phyloP scores from a whole-genome alignment of 2,329 filamentous ascomycete genomes.

The Cladosporium oxysporum region DNA sequence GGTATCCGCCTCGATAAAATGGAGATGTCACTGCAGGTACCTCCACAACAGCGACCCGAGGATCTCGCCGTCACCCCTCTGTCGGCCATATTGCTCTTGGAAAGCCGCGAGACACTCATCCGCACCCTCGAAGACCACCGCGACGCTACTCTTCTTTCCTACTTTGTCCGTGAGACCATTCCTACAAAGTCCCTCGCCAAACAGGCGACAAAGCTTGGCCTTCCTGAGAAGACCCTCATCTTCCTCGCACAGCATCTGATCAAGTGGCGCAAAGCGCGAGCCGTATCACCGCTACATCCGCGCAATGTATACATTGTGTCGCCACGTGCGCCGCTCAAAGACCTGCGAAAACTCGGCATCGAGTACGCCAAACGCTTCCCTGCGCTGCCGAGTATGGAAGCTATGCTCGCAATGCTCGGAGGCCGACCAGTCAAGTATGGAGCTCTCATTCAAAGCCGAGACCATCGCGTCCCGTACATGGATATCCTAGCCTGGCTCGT shows the following conservation, averaged over 20 bases:
- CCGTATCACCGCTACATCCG: constrained; percentile 86
- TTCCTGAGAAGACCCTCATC: constrained; percentile 78
- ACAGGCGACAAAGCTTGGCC: constrained; percentile 68
- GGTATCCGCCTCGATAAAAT: constrained; percentile 66
- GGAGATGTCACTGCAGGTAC: constrained; percentile 65
- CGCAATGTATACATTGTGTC: constrained; percentile 90
- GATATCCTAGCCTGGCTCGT: constrained; percentile 92
- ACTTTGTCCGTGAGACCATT: constrained; percentile 63
- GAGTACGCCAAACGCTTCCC: constrained; percentile 80
- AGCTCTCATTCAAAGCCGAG: constrained; percentile 79
- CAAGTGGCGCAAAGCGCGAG: constrained; percentile 90
- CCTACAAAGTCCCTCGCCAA: constrained; percentile 70
- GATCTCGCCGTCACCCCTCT: constrained; percentile 56
- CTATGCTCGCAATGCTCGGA: constrained; percentile 83
- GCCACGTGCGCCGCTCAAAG: constrained; percentile 78
- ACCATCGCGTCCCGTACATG: constrained; percentile 84
- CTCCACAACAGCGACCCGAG: constrained; percentile 53
- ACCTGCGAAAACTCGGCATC: constrained; percentile 67
- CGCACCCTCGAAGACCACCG: constrained; percentile 66
- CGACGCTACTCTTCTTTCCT: constrained; percentile 70
- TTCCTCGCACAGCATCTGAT: constrained; percentile 90
- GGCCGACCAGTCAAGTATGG: constrained; percentile 81
- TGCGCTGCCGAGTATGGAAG: constrained; percentile 76
- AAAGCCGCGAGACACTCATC: constrained; percentile 79
- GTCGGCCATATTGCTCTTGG: constrained; percentile 80